These are phyloP conservation scores for Alternaria conjuncta DNA, from an alignment of 2,329 filamentous ascomycete species.

Conservation along the genomic window DNA sequence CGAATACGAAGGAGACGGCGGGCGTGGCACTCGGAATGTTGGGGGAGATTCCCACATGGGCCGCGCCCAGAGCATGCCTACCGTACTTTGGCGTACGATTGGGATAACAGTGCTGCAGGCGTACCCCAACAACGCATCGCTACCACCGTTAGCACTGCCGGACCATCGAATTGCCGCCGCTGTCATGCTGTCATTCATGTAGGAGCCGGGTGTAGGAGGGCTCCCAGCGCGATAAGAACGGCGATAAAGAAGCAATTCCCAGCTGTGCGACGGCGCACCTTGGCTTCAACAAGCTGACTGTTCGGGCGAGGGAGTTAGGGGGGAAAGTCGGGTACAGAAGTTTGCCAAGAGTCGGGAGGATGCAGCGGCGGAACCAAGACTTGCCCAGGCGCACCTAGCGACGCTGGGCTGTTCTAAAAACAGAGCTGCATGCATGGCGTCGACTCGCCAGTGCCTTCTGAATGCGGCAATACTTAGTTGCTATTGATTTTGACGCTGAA, in stretches of 20 bases:
- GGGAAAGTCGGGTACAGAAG: background rate
- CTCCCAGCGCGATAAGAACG: background rate
- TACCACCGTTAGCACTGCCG: background rate
- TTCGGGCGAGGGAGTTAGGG: conserved; percentile 2
- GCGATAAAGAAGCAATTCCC: background rate
- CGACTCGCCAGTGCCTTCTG: background rate
- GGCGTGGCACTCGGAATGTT: background rate
- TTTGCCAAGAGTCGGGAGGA: conserved; percentile 1
- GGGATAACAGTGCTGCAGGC: background rate
- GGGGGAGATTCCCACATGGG: background rate
- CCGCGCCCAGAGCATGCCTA: background rate
- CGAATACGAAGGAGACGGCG: conserved; percentile 8
- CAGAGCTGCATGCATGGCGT: background rate
- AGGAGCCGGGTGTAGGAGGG: background rate
- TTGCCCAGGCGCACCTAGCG: conserved; percentile 1
- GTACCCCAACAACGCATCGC: background rate
- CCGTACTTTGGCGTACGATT: background rate
- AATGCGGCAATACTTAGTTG: background rate
- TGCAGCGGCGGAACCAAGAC: conserved; percentile 4
- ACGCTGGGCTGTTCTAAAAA: conserved; percentile 4
- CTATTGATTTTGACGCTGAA: background rate
- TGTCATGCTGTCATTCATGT: background rate
- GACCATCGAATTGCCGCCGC: background rate
- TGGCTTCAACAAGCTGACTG: background rate
- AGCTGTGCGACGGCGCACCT: background rate